These are phyloP conservation scores for Aspergillus melleus DNA, from an alignment of 2,329 filamentous ascomycete genomes.

Conservation along the genomic window DNA sequence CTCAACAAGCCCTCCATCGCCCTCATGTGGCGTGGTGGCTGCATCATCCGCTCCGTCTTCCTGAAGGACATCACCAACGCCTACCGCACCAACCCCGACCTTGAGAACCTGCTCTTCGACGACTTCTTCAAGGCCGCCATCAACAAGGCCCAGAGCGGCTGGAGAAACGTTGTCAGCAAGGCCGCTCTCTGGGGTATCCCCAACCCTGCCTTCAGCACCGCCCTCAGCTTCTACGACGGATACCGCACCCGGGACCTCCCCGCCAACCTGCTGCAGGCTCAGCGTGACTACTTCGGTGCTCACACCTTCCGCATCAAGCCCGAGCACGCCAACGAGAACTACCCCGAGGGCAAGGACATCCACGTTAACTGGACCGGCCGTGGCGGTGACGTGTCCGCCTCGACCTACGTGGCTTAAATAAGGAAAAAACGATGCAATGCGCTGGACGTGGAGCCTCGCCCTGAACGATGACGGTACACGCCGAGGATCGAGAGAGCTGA, in stretches of 20 bases:
- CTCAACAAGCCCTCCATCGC: constrained; percentile 99
- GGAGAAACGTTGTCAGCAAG: constrained; percentile 90
- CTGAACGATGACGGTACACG: constrained; percentile 15
- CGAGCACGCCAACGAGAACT: constrained; percentile 72
- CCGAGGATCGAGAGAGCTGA: constrained; percentile 13
- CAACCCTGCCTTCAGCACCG: constrained; percentile 93
- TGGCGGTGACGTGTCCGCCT: constrained; percentile 94
- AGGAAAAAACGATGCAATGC: constrained; percentile 21
- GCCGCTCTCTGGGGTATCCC: constrained; percentile 92
- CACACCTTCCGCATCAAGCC: constrained; percentile 90
- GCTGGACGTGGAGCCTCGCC: constrained; percentile 27
- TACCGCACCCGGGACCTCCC: constrained; percentile 97
- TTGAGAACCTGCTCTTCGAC: constrained; percentile 97
- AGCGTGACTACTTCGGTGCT: constrained; percentile 99
- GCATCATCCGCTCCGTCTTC: constrained; percentile 99
- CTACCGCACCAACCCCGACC: constrained; percentile 89
- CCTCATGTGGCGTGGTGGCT: constrained; percentile 99
- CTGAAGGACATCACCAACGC: constrained; percentile 98
- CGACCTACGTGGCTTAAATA: constrained; percentile 90
- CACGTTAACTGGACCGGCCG: constrained; percentile 99
- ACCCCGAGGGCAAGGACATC: constrained; percentile 81
- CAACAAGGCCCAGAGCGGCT: constrained; percentile 89
- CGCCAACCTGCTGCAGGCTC: constrained; percentile 96
- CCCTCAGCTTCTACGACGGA: constrained; percentile 97
- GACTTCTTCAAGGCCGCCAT: constrained; percentile 99